Conservation (phyloP, 805 yeast genomes). For the Komagataella pseudopastoris region DNA sequence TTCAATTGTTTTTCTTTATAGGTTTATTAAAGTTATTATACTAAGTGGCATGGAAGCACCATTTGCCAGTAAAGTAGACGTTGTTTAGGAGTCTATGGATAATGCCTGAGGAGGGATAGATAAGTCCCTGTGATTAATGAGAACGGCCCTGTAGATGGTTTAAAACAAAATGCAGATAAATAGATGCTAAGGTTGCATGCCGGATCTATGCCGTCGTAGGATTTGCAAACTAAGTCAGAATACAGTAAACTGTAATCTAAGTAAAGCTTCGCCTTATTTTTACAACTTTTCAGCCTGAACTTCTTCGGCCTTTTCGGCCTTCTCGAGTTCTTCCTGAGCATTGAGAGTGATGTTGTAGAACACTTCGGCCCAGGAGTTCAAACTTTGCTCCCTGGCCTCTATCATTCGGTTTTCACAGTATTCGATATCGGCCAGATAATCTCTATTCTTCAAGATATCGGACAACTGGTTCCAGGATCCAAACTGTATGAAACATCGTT, state of each 20-base stretch:
- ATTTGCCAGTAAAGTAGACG: too few relatives aligned
- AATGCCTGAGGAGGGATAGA: too few relatives aligned
- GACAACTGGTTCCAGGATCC: not conserved
- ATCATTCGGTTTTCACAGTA: not conserved
- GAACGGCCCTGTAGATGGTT: not conserved
- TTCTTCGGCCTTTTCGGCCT: not conserved
- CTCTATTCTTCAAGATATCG: not conserved
- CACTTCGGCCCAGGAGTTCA: not conserved
- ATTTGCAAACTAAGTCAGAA: not conserved
- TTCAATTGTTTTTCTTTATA: conserved; percentile 1
- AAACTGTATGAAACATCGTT: not conserved
- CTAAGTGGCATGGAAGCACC: not conserved
- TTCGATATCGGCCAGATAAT: not conserved
- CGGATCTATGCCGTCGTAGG: not conserved
- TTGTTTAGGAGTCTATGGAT: too few relatives aligned
- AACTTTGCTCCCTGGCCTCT: not conserved
- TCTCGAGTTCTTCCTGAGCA: not conserved
- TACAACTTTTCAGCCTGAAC: not conserved
- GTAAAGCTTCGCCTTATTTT: not conserved
- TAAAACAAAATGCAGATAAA: not conserved
- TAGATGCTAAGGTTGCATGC: not conserved
- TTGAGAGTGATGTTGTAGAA: not conserved
- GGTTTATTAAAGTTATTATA: not conserved
- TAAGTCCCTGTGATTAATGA: not conserved
- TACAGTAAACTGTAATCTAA: too few relatives aligned